Base-by-base conservation (phyloP, 164 flowering plant species). In the Litsea cubeba region DNA sequence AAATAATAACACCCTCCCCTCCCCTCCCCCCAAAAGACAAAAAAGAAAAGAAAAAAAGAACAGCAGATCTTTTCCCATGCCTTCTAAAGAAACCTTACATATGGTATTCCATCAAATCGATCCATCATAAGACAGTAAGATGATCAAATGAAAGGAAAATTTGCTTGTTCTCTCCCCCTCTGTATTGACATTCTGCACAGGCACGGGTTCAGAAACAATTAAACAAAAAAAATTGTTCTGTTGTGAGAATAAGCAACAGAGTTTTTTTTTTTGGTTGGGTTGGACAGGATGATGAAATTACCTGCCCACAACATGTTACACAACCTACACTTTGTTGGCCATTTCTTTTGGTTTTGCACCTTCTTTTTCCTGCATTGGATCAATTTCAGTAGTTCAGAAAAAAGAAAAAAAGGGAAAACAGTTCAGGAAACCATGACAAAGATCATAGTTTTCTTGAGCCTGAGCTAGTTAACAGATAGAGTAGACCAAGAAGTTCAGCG, bases 321-420 rank as follows among this genome's bases (percentile, higher is more conserved):
- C 89, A 71, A 73, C 81, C 80, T 84, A 85, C 46, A 74, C 78
- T 83, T 86, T 84, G 77, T 68, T 75, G 1, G 83, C 70, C n/a
- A 80, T 64, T 50, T 84, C 90, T 69, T 85, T 85, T 2, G 79
- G 68, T 79, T 84, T 88, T 3, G 57, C 72, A 65, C 69, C 81
- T 68, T 81, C 85, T 66, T 83, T 87, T 74, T 76, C 87, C 90
- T 87, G 82, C 75, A 77, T 66, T 20, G 68, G 35, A 72, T 62
- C 18, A 72, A 54, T 54, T 54, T 54, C 60, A 18, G 60, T 20
- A 14, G 60, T 12, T 54, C 60, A 54, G 58, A 17, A 51, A 51
- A 17, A 51, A 17, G 35, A 30, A 3, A 30, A 30, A 30, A 30
- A 0, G 5, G 5, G 4, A 30, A 30, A 30, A 30, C 35, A 30